phyloP scores from a whole-genome alignment of 495 filamentous ascomycete genomes.

The Ramalina intermedia region DNA sequence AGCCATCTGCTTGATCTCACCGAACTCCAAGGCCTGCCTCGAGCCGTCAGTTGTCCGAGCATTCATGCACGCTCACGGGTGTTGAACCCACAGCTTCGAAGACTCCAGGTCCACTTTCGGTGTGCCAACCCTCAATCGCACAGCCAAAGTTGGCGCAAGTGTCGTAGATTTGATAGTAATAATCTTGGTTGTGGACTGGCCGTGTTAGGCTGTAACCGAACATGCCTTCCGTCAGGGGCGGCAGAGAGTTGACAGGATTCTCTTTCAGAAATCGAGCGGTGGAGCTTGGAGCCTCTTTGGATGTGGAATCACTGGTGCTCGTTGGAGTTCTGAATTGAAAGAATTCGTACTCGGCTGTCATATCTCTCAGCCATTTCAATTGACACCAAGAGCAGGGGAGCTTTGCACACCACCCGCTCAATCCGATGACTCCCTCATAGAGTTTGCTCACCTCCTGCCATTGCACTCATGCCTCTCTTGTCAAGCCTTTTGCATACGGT shows the following conservation, averaged over 20 bases:
- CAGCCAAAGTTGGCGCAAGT: conserved; percentile 69
- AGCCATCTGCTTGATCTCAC: conserved; percentile 72
- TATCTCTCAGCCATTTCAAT: conserved; percentile 3
- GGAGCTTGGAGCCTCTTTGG: conserved; percentile 49
- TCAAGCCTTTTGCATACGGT: conserved; percentile 50
- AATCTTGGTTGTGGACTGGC: conserved; percentile 83
- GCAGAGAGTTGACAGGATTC: conserved; percentile 57
- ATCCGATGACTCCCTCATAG: background rate
- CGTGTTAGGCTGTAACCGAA: conserved; percentile 94
- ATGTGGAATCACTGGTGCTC: conserved; percentile 18
- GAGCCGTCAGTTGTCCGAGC: background rate
- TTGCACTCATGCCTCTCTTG: conserved; percentile 54
- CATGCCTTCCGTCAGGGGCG: conserved; percentile 85
- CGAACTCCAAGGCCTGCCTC: conserved; percentile 60
- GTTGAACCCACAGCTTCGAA: conserved; percentile 61
- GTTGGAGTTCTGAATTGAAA: conserved; percentile 72
- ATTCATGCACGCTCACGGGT: background rate
- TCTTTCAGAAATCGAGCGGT: conserved; percentile 59
- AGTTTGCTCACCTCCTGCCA: conserved; percentile 70
- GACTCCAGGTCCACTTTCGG: conserved; percentile 88
- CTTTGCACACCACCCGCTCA: background rate
- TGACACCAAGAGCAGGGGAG: conserved; percentile 5
- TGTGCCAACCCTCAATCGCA: conserved; percentile 91
- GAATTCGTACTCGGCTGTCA: conserved; percentile 88
- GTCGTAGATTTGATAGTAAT: conserved; percentile 84